Evolutionary conservation across 2,329 filamentous ascomycete species (phyloP), one percentile per base, ranked within the genome.

Genomic region (Colletotrichum trifolii): DNA sequence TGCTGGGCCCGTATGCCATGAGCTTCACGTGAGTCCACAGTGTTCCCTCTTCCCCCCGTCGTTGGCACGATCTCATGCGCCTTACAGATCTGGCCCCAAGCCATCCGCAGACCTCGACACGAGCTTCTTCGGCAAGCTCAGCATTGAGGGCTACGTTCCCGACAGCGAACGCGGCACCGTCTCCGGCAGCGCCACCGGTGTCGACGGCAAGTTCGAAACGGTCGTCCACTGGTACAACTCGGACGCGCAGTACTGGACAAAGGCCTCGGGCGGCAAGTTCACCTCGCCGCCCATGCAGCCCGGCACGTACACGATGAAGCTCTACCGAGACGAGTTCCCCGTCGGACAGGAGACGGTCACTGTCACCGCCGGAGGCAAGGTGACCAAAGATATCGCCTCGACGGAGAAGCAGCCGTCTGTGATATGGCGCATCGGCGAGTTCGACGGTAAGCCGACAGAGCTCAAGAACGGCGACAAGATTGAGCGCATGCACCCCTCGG

Each of bases 401-500:
- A 81, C 54, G 3, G 60, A 63, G 77, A 7, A 77, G 73, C 12
- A 79, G 2, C 78, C 78, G 12, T 79, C 76, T 0, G 82, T 82
- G 0, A 74, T 88, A 58, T 88, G 82, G 76, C 80, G 79, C 60
- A 84, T 89, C 47, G 86, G 87, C 36, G 79, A 84, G 8, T 87
- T 85, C 76, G 86, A 89, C 68, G 85, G 86, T 8, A 78, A 82
- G 70, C 83, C 83, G 15, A 80, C 78, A 13, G 86, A 85, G 8
- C 85, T 89, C 75, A 79, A 81, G 49, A 89, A 89, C 65, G 85
- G 85, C 3, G 85, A 80, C 15, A 86, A 85, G 59, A 84, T 87
- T 68, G 77, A 84, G 34, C 79, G 83, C 47, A 88, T 88, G 86
- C 86, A 88, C 67, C 84, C 84, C 2, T 81, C 81, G 0, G 85